A percentile compares a stretch with the other conserved stretches of the same genome.
phyloP scores from a whole-genome alignment of 2,329 filamentous ascomycete genomes.

The Alternaria gaisen region DNA sequence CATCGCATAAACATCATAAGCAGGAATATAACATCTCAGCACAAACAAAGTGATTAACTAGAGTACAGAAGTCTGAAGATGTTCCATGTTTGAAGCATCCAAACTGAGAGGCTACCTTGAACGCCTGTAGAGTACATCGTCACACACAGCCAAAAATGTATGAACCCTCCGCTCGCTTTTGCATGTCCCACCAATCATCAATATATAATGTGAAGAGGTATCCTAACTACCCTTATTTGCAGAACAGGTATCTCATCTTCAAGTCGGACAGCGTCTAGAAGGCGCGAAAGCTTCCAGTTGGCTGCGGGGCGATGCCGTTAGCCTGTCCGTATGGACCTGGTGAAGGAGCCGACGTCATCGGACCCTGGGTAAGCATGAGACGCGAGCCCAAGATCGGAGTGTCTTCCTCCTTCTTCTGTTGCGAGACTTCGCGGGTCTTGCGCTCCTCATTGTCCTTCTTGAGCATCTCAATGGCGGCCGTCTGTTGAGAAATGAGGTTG shows the following conservation, averaged over 20 bases:
- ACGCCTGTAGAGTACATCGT: constrained; percentile 45
- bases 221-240: neutral
- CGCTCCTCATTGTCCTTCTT: constrained; percentile 97
- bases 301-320: constrained; percentile 89
- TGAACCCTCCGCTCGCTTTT: constrained; percentile 35
- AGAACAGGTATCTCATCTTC: neutral
- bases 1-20: neutral
- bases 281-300: constrained; percentile 69
- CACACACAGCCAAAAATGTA: constrained; percentile 28
- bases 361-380: constrained; percentile 95
- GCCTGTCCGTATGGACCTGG: constrained; percentile 78
- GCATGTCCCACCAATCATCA: constrained; percentile 34
- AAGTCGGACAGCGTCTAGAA: constrained; percentile 35
- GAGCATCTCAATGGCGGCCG: constrained; percentile 80
- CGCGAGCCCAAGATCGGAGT: constrained; percentile 91
- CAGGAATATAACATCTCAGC: neutral
- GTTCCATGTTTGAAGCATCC: constrained; percentile 27
- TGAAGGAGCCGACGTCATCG: constrained; percentile 65
- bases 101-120: constrained; percentile 29
- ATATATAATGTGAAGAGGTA: constrained; percentile 34
- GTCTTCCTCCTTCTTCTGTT: constrained; percentile 90
- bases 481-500: constrained; percentile 93
- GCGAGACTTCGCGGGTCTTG: constrained; percentile 74
- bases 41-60: constrained; percentile 31
- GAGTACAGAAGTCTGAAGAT: constrained; percentile 37